A percentile compares a stretch with the other conserved stretches of the same genome.
phyloP scores from a whole-genome alignment of 768 basidiomycete species.

The Kwoniella dendrophila region DNA sequence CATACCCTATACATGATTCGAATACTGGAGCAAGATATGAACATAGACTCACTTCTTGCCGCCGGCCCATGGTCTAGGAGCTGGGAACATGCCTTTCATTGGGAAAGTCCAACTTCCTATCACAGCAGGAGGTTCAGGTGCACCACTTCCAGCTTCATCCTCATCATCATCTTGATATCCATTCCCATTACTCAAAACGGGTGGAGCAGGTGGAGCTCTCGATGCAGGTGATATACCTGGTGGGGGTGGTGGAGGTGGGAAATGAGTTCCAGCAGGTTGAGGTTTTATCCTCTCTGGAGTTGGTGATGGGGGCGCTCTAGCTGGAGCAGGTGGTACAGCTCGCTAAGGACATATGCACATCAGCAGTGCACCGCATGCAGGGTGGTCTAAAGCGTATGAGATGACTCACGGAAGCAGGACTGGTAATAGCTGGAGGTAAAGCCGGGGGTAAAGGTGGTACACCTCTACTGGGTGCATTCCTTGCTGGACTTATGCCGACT shows the following conservation, averaged over 20 bases:
- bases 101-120: constrained; percentile 54
- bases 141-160: constrained; percentile 18
- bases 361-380: background rate
- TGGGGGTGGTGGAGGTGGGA: constrained; percentile 47
- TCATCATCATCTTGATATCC: constrained; percentile 2
- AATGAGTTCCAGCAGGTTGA: constrained; percentile 38
- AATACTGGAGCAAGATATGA: background rate
- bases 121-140: constrained; percentile 50
- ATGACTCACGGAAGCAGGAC: constrained; percentile 24
- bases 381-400: background rate
- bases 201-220: constrained; percentile 33
- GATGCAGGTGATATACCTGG: constrained; percentile 29
- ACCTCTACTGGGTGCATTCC: constrained; percentile 24
- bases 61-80: constrained; percentile 44
- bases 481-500: constrained; percentile 47
- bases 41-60: constrained; percentile 48
- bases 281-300: constrained; percentile 34
- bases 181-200: constrained; percentile 25
- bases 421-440: constrained; percentile 25
- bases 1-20: too few relatives aligned
- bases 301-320: constrained; percentile 21
- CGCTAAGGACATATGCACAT: constrained; percentile 5
- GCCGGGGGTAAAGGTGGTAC: constrained; percentile 28
- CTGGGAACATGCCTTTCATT: constrained; percentile 56
- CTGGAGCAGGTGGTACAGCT: constrained; percentile 23